Evolutionary conservation across 805 yeast genomes (phyloP).

Genomic region (Candida qinlingensis): DNA sequence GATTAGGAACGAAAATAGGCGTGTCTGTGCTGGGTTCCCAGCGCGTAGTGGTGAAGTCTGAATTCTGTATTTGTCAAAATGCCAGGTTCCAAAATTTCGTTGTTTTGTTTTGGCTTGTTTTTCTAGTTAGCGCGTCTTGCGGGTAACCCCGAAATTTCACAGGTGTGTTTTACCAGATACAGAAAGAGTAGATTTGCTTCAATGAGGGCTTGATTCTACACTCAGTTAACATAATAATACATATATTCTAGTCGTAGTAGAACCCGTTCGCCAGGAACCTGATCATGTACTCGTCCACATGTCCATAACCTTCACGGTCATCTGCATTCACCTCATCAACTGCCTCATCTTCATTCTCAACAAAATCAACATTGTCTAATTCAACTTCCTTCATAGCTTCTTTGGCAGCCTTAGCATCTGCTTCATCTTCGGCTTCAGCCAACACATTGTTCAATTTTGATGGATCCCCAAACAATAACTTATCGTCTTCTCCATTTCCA

Average conservation of each 20-base stretch:
- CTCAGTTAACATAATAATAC: not conserved
- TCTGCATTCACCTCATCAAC: slow-evolving; percentile 47
- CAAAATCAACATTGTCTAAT: slow-evolving; percentile 82
- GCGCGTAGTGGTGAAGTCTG: not conserved
- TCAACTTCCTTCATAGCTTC: slow-evolving; percentile 83
- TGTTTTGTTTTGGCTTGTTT: slow-evolving; percentile 3
- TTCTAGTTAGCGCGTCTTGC: slow-evolving; percentile 7
- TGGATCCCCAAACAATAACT: slow-evolving; percentile 29
- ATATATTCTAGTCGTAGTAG: slow-evolving; percentile 38
- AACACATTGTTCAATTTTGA: slow-evolving; percentile 52
- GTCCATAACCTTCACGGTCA: slow-evolving; percentile 56
- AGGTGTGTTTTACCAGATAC: no score
- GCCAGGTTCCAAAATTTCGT: not conserved
- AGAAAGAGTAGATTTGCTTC: no score
- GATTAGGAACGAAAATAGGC: no score
- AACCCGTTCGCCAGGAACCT: slow-evolving; percentile 80
- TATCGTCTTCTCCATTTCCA: slow-evolving; percentile 25
- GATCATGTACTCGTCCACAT: slow-evolving; percentile 95
- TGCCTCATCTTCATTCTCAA: slow-evolving; percentile 34
- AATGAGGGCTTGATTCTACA: no score
- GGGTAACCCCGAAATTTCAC: slow-evolving; percentile 4
- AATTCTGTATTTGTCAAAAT: no score
- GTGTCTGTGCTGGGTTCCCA: not conserved
- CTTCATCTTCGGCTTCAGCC: slow-evolving; percentile 94
- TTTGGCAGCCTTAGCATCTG: slow-evolving; percentile 76